Base-by-base conservation (phyloP, 1,284 basidiomycete genomes). In the Leccinum griseonigrum region DNA sequence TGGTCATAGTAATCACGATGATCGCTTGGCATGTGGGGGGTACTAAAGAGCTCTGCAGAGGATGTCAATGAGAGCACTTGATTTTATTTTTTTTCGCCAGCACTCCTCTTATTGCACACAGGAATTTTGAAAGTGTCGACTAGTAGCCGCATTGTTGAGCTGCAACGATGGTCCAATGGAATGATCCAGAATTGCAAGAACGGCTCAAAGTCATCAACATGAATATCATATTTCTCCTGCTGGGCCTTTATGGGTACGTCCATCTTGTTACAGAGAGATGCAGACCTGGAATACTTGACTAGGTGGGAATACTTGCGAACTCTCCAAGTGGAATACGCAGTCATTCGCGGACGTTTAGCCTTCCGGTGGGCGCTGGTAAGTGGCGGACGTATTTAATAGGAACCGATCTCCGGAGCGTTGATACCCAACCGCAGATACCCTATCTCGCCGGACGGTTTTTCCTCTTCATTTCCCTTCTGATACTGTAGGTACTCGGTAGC, bases 261-360 rank as follows among this genome's bases (percentile, higher is more conserved):
- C 26, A 10, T 14, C n/a, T 16, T 10, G 26, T 46, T 46, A 18
- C n/a, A 22, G 18, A 46, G 10, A 6, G 40, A 22, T 18, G 43
- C 11, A 11, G 11, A 46, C 22, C 2, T 11, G 5, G 38, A 18
- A 46, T 46, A 18, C 9, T 46, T 46, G 43, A 46, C n/a, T 46
- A 71, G 68, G 2, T 69, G 68, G 68, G 68, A 69, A 14, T 69
- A 70, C 29, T 3, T 70, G 6, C 56, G 56, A 28, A 61, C 68
- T 11, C 34, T 70, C 26, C 56, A 56, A 1, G 58, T 69, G n/a
- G 68, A 69, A 28, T 64, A 56, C 28, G 63, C 63, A 3, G 54
- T 70, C 28, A 34, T 69, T 22, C 64, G 62, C 34, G 43, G 64
- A 11, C 67, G 67, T 18, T n/a, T 61, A 1, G 10, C 61, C 6